Evolutionary conservation across 305 asterid species (phyloP).

Genomic region (Caryopteris hybrid): DNA sequence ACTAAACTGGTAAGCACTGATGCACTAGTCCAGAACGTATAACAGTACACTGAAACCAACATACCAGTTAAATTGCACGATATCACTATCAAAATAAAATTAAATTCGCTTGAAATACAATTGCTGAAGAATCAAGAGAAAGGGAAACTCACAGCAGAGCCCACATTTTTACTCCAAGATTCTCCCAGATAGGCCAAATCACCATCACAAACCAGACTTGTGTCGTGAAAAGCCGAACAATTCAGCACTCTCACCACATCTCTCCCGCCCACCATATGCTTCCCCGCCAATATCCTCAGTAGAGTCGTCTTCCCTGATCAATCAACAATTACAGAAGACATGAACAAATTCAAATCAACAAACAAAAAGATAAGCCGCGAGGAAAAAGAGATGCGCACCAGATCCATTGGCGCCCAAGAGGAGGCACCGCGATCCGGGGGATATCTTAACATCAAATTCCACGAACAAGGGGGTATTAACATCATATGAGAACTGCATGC

Average conservation of each 20-base stretch:
- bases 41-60: not conserved
- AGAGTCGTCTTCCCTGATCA: constrained; percentile 83
- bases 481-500: constrained; percentile 90
- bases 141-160: constrained; percentile 75
- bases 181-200: constrained; percentile 93
- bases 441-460: constrained; percentile 56
- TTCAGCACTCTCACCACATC: constrained; percentile 80
- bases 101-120: no score
- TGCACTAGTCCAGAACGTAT: not conserved
- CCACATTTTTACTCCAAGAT: constrained; percentile 84
- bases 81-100: not conserved
- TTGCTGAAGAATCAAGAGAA: not conserved
- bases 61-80: not conserved
- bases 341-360: not conserved
- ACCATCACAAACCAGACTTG: constrained; percentile 77
- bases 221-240: constrained; percentile 83
- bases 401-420: constrained; percentile 98
- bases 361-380: no score
- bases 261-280: constrained; percentile 94
- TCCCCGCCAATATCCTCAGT: constrained; percentile 92
- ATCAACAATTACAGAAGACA: not conserved
- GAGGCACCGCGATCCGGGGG: constrained; percentile 84
- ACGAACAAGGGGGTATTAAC: constrained; percentile 56
- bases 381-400: constrained; percentile 33
- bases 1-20: not conserved